A percentile compares a stretch with the other conserved stretches of the same genome.
phyloP scores from a whole-genome alignment of 352 stramenopile genomes.

The Phytophthora pluvialis region DNA sequence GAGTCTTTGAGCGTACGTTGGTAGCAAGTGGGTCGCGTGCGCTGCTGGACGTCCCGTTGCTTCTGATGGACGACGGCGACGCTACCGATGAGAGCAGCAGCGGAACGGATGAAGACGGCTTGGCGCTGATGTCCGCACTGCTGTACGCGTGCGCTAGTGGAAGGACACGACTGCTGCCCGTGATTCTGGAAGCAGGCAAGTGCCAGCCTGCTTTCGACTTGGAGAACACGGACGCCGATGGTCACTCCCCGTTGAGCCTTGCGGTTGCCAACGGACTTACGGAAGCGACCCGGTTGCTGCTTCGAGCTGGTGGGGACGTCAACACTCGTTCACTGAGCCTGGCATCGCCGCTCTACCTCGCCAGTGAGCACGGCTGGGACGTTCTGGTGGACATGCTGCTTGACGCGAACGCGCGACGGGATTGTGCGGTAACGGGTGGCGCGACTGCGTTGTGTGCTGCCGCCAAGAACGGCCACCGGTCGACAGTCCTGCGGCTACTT shows the following conservation, averaged over 20 bases:
- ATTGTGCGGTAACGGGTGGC: slow-evolving; percentile 52
- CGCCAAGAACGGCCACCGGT: slow-evolving; percentile 77
- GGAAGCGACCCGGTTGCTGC: slow-evolving; percentile 47
- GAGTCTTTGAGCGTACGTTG: slow-evolving; percentile 62
- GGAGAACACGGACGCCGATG: slow-evolving; percentile 74
- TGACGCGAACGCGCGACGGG: slow-evolving; percentile 42
- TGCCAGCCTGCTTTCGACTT: slow-evolving; percentile 38
- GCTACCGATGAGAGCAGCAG: neutral
- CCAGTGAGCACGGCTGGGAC: slow-evolving; percentile 78
- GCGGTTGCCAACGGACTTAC: slow-evolving; percentile 64
- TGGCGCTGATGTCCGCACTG: slow-evolving; percentile 53
- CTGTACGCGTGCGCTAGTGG: slow-evolving; percentile 70
- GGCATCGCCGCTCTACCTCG: slow-evolving; percentile 80
- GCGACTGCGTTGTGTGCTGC: slow-evolving; percentile 77
- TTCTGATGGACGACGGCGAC: slow-evolving; percentile 15
- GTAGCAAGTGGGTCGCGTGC: slow-evolving; percentile 36
- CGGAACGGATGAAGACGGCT: slow-evolving; percentile 14
- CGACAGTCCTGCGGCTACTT: slow-evolving; percentile 61
- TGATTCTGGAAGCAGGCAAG: slow-evolving; percentile 43
- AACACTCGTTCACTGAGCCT: slow-evolving; percentile 70
- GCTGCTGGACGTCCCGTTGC: slow-evolving; percentile 68
- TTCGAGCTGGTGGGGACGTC: slow-evolving; percentile 56
- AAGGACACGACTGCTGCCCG: slow-evolving; percentile 49
- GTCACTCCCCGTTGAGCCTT: slow-evolving; percentile 64
- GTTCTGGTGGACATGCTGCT: slow-evolving; percentile 73